Conservation (phyloP, 441 rosid genomes). For the Melastoma candidum region DNA sequence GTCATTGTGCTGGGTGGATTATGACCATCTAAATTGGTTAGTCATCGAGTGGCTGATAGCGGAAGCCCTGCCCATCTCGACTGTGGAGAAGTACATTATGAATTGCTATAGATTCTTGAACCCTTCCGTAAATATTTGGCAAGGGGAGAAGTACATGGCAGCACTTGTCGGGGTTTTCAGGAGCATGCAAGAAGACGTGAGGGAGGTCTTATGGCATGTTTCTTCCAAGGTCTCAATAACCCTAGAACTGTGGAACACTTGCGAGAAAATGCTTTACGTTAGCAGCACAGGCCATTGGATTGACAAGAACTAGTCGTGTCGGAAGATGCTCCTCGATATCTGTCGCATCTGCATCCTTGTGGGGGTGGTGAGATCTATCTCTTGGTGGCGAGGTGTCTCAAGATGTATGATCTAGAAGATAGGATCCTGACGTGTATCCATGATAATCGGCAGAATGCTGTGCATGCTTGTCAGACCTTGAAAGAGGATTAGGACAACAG, state of each 20-base stretch:
- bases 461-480: constrained; percentile 69
- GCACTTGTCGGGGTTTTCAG: constrained; percentile 68
- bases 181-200: constrained; percentile 85
- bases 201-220: constrained; percentile 47
- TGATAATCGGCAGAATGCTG: constrained; percentile 68
- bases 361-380: constrained; percentile 55
- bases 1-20: constrained; percentile 42
- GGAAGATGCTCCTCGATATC: constrained; percentile 60
- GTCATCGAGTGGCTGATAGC: constrained; percentile 74
- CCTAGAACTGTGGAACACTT: constrained; percentile 78
- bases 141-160: constrained; percentile 53
- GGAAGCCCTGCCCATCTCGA: constrained; percentile 77
- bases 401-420: constrained; percentile 54
- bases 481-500: constrained; percentile 67
- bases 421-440: constrained; percentile 76
- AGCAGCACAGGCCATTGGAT: constrained; percentile 84
- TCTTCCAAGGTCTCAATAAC: constrained; percentile 67
- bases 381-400: constrained; percentile 50
- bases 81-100: constrained; percentile 68
- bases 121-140: constrained; percentile 68
- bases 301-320: constrained; percentile 65
- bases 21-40: constrained; percentile 90
- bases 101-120: constrained; percentile 79
- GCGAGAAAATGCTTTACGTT: constrained; percentile 63
- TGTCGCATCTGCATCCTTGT: constrained; percentile 72